These are phyloP conservation scores for Paragyromitra xinjiangensis DNA, from an alignment of 495 filamentous ascomycete genomes.

Conservation along the genomic window DNA sequence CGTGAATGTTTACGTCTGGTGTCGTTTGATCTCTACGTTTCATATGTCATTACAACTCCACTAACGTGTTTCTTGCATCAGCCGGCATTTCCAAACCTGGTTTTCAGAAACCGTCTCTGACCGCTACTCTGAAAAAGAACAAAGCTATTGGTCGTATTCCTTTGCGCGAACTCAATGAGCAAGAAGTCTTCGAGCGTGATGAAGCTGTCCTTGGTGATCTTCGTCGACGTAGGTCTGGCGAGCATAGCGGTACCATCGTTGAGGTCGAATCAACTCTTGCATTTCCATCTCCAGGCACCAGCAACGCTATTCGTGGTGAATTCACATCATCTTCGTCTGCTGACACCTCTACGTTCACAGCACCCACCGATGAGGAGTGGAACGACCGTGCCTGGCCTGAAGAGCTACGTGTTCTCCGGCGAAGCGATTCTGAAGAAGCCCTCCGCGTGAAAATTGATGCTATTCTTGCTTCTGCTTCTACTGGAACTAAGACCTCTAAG, in stretches of 20 bases:
- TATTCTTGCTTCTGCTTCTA: conserved; percentile 45
- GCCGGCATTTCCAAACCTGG: conserved; percentile 51
- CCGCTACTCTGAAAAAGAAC: conserved; percentile 32
- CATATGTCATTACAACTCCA: conserved; percentile 39
- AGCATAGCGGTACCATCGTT: conserved; percentile 50
- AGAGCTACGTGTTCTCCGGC: conserved; percentile 42
- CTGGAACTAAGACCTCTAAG: conserved; percentile 34
- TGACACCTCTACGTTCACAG: conserved; percentile 25
- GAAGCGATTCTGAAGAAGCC: conserved; percentile 52
- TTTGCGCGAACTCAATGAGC: conserved; percentile 54
- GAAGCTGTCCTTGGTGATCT: conserved; percentile 57
- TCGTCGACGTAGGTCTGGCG: conserved; percentile 55
- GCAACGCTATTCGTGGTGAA: conserved; percentile 27
- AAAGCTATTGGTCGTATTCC: conserved; percentile 47
- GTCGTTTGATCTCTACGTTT: conserved; percentile 21
- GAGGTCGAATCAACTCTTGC: conserved; percentile 53
- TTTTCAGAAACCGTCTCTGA: conserved; percentile 41
- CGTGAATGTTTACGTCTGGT: conserved; percentile 30
- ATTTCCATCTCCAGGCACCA: conserved; percentile 39
- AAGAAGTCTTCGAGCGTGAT: conserved; percentile 57
- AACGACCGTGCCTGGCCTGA: conserved; percentile 24
- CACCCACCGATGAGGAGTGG: conserved; percentile 31
- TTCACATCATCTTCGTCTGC: conserved; percentile 25
- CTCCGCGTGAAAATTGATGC: conserved; percentile 51
- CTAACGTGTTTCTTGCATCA: conserved; percentile 46